Evolutionary conservation across 148 eudicot genomes (phyloP).

Genomic region (Fallopia convolvulus): DNA sequence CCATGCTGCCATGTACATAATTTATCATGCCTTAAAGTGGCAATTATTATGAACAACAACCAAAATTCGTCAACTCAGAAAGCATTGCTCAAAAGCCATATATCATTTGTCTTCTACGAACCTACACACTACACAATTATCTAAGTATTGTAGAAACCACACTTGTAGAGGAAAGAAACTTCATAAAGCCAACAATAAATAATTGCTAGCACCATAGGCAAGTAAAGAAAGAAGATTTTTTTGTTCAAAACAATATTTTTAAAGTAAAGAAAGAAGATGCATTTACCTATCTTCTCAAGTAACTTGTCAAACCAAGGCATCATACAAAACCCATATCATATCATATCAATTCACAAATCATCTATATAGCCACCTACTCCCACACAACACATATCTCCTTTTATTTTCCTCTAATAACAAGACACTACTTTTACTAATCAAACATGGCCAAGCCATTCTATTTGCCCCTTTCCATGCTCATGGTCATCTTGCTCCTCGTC

Average conservation of each 20-base stretch:
- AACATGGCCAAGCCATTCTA: background rate
- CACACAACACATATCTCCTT: conserved; percentile 7
- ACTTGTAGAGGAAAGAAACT: background rate
- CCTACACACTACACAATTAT: background rate
- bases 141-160: background rate
- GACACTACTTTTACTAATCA: background rate
- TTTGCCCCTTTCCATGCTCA: background rate
- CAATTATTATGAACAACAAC: background rate
- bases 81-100: background rate
- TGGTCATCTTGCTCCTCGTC: background rate
- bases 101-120: background rate
- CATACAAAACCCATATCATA: background rate
- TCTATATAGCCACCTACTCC: conserved; percentile 4
- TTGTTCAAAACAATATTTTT: no score
- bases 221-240: background rate
- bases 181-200: conserved; percentile 2
- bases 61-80: background rate
- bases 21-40: background rate
- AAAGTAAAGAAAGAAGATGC: background rate
- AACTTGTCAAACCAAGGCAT: conserved; percentile 11
- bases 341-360: background rate
- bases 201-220: background rate
- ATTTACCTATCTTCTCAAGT: background rate
- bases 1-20: background rate
- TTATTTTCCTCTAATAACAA: background rate